Base-by-base conservation (phyloP, 2,329 filamentous ascomycete species). In the Epichloe sylvatica region DNA sequence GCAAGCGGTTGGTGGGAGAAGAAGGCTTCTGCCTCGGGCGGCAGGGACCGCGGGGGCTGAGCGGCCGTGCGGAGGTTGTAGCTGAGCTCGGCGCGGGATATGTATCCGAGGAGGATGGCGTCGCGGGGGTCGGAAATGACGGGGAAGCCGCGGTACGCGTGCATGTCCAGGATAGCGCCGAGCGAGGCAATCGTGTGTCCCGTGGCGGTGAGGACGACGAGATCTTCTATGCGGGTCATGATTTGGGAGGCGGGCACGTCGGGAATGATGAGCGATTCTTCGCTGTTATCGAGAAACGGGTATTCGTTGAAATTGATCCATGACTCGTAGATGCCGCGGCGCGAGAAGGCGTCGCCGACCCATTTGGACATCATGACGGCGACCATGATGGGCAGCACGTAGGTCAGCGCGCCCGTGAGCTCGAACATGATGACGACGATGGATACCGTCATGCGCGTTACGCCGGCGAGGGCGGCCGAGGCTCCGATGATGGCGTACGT, bases 381-480 rank as follows among this genome's bases (percentile, higher is more conserved):
- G 55, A 98, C 86, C 92, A 98, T 98, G 66, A 97, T 98, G 49
- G 92, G 92, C 7, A 98, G 79, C 45, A 98, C 91, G 62, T 97
- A 97, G 1, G 89, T 94, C 30, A 98, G 76, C 1, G 92, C 92
- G 47, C 92, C 92, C 0, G 92, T 98, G 50, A 98, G 81, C 70
- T 98, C 92, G 62, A 98, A 98, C 85, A 96, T 96, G 69, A 98
- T 98, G 60, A 97, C 92, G 4, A 98, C 91, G 56, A 98, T 96
- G 12, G 90, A 96, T 11, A 96, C 89, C 0, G 92, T 98, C 82
- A 98, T 94, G 57, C 91, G 81, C 17, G 91, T 97, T 36, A 94
- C 88, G 45, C 92, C 92, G 5, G 86, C 87, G 2, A 98, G 79
- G n/a, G 91, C 88, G 4, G 92, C 90, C 0, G 92, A 91, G 0